phyloP scores from a whole-genome alignment of 2,329 filamentous ascomycete species.

The Albophoma yamanashiensis region DNA sequence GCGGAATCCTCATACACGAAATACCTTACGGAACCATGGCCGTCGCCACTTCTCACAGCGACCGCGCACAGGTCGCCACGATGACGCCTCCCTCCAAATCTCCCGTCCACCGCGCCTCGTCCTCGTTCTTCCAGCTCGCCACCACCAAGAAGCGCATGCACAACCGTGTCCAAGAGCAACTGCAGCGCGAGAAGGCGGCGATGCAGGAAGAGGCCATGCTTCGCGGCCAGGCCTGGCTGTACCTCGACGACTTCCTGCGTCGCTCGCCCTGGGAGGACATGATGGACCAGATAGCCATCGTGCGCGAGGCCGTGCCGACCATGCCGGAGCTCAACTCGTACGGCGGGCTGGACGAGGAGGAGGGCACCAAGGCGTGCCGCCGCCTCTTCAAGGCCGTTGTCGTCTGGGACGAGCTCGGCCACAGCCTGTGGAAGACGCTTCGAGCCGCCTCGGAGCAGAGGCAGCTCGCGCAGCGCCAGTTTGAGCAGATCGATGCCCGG shows the following conservation, averaged over 20 bases:
- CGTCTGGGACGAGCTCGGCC: conserved; percentile 26
- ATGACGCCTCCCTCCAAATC: neutral
- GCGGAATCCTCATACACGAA: neutral
- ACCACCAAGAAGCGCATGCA: conserved; percentile 9
- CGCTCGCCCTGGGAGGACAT: conserved; percentile 18
- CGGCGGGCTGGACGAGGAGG: conserved; percentile 19
- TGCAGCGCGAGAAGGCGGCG: conserved; percentile 9
- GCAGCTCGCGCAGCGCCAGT: conserved; percentile 3
- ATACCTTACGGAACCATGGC: neutral
- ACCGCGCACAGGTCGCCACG: neutral
- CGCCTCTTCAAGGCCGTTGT: conserved; percentile 26
- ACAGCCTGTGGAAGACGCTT: conserved; percentile 20
- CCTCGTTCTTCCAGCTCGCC: conserved; percentile 11
- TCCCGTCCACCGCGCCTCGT: conserved; percentile 1
- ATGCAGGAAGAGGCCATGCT: conserved; percentile 19
- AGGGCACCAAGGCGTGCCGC: conserved; percentile 24
- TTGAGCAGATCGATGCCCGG: neutral
- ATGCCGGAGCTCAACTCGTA: conserved; percentile 22
- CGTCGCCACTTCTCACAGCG: neutral
- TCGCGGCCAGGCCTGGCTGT: conserved; percentile 18
- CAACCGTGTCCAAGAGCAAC: conserved; percentile 9
- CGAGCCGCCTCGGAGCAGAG: conserved; percentile 8
- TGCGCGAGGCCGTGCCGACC: conserved; percentile 20
- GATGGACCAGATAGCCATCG: conserved; percentile 21
- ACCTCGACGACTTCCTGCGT: conserved; percentile 19